Base-by-base conservation (phyloP, 1,284 basidiomycete genomes). In the Fistulina hepatica region DNA sequence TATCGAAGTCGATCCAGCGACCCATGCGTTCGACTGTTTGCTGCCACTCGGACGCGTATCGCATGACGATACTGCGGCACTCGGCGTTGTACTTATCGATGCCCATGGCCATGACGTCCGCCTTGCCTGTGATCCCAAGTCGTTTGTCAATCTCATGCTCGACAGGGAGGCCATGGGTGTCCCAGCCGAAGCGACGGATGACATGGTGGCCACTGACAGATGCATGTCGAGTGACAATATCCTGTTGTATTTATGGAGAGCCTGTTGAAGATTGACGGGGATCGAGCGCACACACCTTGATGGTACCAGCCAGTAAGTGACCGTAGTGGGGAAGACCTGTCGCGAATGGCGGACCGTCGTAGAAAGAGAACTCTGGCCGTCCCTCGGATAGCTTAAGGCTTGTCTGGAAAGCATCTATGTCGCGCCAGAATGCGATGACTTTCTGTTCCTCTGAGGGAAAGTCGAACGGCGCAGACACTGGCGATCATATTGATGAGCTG, bases 121-220 rank as follows among this genome's bases (percentile, higher is more conserved):
- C 84, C 57, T 89, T 90, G 33, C 91, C 81, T 26, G 81, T 90
- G 68, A 98, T 97, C 33, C 79, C 79, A 36, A 98, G 73, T 53
- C 78, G 84, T 67, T 97, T 98, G 75, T 99, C 95, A 65, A 99
- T 98, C 68, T 97, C 92, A 65, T 97, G 93, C 63, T 99, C 95
- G 52, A 99, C 93, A 27, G 95, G 95, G 15, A 98, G 76, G 41
- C 94, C 95, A 63, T 98, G 95, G 20, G 94, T 97, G 63, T 99
- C 95, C 95, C 95, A 99, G 37, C 95, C 95, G 59, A 98, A 98
- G 38, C 95, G 78, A 44, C 95, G 83, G 46, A 84, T 79, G 50
- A 99, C 95, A 56, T 97, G 86, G 63, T 81, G 82, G 9, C 95
- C 95, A 36, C 85, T 94, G 26, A 90, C 82, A 57, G 90, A 82